Evolutionary conservation across 2,329 filamentous ascomycete species (phyloP).

Genomic region (Fusarium abutilonis): DNA sequence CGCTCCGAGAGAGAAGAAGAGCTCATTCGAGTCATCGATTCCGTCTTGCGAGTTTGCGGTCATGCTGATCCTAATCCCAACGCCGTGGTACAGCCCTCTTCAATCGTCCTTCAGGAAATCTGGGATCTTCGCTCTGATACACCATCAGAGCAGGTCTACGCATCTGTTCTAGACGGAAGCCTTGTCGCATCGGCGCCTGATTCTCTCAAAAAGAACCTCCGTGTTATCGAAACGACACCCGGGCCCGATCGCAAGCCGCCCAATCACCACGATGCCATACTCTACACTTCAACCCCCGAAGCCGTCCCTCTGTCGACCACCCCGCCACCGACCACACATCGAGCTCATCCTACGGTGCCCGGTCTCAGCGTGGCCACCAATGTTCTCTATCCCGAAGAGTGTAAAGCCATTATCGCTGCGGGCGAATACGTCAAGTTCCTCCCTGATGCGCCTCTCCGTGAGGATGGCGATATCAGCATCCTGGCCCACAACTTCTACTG

Average conservation of each 20-base stretch:
- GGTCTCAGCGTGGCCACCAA: slow-evolving; percentile 68
- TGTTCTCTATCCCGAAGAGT: slow-evolving; percentile 69
- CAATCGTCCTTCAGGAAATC: slow-evolving; percentile 65
- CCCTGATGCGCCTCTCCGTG: slow-evolving; percentile 72
- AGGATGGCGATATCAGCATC: slow-evolving; percentile 72
- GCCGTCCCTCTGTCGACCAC: slow-evolving; percentile 62
- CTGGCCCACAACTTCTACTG: slow-evolving; percentile 80
- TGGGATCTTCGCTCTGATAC: slow-evolving; percentile 67
- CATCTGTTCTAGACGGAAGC: slow-evolving; percentile 67
- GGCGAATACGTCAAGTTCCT: slow-evolving; percentile 73
- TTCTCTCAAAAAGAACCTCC: slow-evolving; percentile 56
- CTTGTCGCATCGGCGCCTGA: slow-evolving; percentile 57
- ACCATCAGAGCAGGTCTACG: slow-evolving; percentile 59
- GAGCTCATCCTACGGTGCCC: slow-evolving; percentile 70
- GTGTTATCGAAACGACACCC: slow-evolving; percentile 69
- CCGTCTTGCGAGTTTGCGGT: slow-evolving; percentile 70
- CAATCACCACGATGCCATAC: slow-evolving; percentile 72
- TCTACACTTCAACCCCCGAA: slow-evolving; percentile 69
- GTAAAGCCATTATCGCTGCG: slow-evolving; percentile 71
- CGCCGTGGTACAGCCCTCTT: slow-evolving; percentile 47
- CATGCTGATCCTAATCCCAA: slow-evolving; percentile 63
- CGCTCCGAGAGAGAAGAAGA: slow-evolving; percentile 62
- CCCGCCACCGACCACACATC: slow-evolving; percentile 60
- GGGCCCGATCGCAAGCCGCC: slow-evolving; percentile 71
- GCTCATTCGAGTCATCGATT: slow-evolving; percentile 69